Base-by-base conservation (phyloP, 23 red algal species). In the Chondrus crispus region DNA sequence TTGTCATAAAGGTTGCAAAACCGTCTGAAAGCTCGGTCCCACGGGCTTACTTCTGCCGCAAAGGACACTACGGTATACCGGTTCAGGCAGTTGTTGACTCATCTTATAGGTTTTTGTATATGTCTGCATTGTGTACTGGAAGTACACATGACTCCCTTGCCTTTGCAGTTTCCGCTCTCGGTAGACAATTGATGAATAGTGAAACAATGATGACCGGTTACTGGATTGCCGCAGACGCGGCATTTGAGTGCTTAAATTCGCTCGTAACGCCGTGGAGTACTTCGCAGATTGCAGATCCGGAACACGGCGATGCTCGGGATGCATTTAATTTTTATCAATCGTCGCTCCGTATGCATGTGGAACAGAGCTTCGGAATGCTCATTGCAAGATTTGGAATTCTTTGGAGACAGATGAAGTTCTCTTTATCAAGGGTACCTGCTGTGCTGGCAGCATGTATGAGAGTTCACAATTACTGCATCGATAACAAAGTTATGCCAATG, bases 41-140 rank as follows among this genome's bases (percentile, higher is more conserved):
- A 20, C 28, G 10, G 16, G 41, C 52, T 22, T 70, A 69, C 51
- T 68, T 36, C 18, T 85, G 0, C 57, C 5, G 81, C 10, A 70
- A 85, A 68, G 45, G 81, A 22, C 45, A 64, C 41, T 85, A 85
- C 40, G 44, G 2, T 0, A 53, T 85, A 2, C 81, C 81, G 12
- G 57, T 85, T 22, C 81, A 85, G 48, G 57, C 81, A 9, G 30
- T 85, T 16, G 58, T 85, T 1, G 81, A 85, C 10, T 68, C 81
- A 16, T 63, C 51, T 28, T 85, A 85, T 44, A 30, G 1, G n/a
- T 85, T 63, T 64, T 20, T 85, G 1, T 32, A 64, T 68, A 43
- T 46, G 3, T 85, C 50, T 2, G 48, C 68, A 11, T 28, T 53
- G 20, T 85, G 50, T 44, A 43, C 24, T 60, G 81, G 81, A 20